phyloP scores from a whole-genome alignment of 164 flowering plant species.

The Akebia trifoliata region DNA sequence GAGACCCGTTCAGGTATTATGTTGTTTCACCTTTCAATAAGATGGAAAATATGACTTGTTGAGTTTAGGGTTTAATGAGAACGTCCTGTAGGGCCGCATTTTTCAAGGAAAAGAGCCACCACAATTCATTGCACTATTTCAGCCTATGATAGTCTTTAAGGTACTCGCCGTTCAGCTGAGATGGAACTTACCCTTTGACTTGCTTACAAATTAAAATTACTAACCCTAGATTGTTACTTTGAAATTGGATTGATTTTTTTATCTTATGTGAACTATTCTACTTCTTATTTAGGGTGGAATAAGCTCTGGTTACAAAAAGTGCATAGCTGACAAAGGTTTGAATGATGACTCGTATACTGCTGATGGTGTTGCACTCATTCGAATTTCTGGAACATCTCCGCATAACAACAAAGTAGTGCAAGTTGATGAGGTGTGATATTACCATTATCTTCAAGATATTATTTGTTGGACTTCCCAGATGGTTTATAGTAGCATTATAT shows the following conservation, averaged over 20 bases:
- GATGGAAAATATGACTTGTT: slow-evolving; percentile 1
- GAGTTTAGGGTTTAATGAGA: slow-evolving; percentile 3
- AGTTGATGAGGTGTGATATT: slow-evolving; percentile 75
- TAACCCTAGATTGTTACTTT: not conserved
- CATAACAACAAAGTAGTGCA: slow-evolving; percentile 86
- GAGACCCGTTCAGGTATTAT: slow-evolving; percentile 83
- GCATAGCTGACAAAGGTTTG: slow-evolving; percentile 61
- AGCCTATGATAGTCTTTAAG: slow-evolving; percentile 94
- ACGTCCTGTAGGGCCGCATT: slow-evolving; percentile 68
- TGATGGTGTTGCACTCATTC: slow-evolving; percentile 79
- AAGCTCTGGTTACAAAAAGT: slow-evolving; percentile 86
- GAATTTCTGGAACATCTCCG: slow-evolving; percentile 68
- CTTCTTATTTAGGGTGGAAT: slow-evolving; percentile 76
- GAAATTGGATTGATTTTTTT: not conserved
- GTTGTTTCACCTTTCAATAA: slow-evolving; percentile 11
- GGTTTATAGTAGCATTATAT: not conserved
- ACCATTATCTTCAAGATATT: slow-evolving; percentile 2
- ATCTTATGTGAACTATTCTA: not conserved
- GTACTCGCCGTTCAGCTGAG: slow-evolving; percentile 29
- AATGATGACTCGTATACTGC: slow-evolving; percentile 76
- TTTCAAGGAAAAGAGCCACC: slow-evolving; percentile 95
- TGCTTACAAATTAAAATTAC: not conserved
- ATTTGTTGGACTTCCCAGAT: slow-evolving; percentile 3
- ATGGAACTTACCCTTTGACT: not conserved
- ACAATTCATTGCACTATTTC: slow-evolving; percentile 89